Conservation (phyloP, 140 eudicot genomes). For the Anethum foeniculum region DNA sequence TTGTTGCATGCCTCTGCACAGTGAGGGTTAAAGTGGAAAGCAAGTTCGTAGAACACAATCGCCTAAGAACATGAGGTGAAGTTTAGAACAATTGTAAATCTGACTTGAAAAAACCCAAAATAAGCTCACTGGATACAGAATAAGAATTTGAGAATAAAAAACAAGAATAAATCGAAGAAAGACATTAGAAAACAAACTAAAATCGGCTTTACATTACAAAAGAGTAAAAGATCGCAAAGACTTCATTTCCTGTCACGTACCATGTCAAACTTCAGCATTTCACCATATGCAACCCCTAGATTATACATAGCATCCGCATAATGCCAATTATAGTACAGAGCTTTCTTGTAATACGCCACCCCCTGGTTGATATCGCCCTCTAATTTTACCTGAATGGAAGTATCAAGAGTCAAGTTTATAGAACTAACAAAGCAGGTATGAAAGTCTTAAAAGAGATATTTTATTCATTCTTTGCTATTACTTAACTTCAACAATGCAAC, state of each 20-base stretch:
- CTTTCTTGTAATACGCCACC: conserved; percentile 83
- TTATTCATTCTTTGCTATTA: neutral
- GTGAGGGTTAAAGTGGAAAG: conserved; percentile 98
- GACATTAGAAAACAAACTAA: neutral
- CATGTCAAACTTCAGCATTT: conserved; percentile 97
- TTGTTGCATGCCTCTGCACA: conserved; percentile 99
- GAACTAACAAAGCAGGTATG: neutral
- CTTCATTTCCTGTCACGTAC: conserved; percentile 35
- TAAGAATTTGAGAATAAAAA: neutral
- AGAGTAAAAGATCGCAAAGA: neutral
- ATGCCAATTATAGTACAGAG: conserved; percentile 90
- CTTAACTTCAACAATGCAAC: conserved; percentile 25
- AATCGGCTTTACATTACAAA: neutral
- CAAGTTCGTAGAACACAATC: conserved; percentile 96
- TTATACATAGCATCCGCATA: conserved; percentile 99
- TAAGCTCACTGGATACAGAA: neutral
- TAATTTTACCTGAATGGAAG: conserved; percentile 61
- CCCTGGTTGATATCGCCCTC: conserved; percentile 96
- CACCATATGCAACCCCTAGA: conserved; percentile 98
- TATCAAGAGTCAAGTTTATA: conserved; percentile 13
- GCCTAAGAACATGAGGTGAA: conserved; percentile 31
- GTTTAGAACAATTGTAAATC: neutral
- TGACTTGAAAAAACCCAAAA: neutral
- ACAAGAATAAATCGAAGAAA: neutral
- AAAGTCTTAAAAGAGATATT: conserved; percentile 13